phyloP scores from a whole-genome alignment of 495 filamentous ascomycete species.

The Lasiosphaeriaceae sp. region DNA sequence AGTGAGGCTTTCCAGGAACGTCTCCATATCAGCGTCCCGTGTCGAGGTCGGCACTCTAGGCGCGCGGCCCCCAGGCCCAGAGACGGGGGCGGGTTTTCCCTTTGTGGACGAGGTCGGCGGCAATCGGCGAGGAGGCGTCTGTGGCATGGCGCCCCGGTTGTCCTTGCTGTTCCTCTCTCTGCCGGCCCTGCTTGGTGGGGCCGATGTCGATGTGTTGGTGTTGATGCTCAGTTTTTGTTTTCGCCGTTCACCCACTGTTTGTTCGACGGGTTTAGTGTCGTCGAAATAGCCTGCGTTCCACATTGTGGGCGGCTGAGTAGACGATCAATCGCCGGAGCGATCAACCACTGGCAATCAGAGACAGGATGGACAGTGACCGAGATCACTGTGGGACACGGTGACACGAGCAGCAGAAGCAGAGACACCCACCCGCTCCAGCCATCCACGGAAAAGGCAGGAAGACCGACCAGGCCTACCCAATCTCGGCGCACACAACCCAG shows the following conservation, averaged over 20 bases:
- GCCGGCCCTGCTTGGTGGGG: slow-evolving; percentile 9
- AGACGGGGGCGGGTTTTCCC: slow-evolving; percentile 3
- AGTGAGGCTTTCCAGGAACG: slow-evolving; percentile 30
- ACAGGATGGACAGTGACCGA: too few species aligned
- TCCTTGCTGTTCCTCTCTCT: slow-evolving; percentile 3
- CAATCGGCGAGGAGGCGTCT: slow-evolving; percentile 13
- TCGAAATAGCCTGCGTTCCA: too few species aligned
- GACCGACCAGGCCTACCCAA: too few species aligned
- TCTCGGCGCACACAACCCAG: slow-evolving; percentile 4
- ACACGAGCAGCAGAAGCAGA: slow-evolving; percentile 4
- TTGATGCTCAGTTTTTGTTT: too few species aligned
- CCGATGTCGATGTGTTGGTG: slow-evolving; percentile 23
- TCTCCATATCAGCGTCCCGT: slow-evolving; percentile 29
- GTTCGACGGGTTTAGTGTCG: too few species aligned
- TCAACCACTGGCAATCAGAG: neutral
- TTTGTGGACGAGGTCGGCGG: slow-evolving; percentile 19
- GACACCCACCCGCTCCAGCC: slow-evolving; percentile 7
- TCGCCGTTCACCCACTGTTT: too few species aligned
- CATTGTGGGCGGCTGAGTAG: neutral
- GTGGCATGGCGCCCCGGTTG: slow-evolving; percentile 4
- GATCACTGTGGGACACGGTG: slow-evolving; percentile 21
- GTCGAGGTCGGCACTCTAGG: slow-evolving; percentile 20
- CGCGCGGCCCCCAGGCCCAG: slow-evolving; percentile 17
- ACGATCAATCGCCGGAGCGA: neutral
- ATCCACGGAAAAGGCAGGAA: slow-evolving; percentile 3